A percentile compares a stretch with the other conserved stretches of the same genome.
Evolutionary conservation across 192 early-diverging fungal genomes (phyloP).

Genomic region (Allomyces arbusculus): DNA sequence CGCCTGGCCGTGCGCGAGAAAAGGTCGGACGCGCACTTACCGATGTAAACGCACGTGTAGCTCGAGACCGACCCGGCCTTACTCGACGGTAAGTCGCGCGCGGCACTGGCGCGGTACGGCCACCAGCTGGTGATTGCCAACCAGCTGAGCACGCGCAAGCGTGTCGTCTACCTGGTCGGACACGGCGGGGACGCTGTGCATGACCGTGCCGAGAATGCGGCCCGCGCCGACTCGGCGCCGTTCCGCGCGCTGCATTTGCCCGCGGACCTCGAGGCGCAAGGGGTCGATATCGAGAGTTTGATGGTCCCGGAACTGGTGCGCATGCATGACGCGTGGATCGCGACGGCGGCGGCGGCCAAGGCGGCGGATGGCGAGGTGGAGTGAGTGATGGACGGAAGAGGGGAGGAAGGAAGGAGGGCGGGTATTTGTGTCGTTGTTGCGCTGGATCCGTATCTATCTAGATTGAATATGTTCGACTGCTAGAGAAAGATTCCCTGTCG

Average conservation of each 20-base stretch:
- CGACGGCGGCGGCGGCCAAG: too few species aligned
- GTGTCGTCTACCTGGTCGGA: conserved; percentile 49
- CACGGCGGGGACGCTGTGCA: conserved; percentile 12
- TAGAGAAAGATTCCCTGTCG: too few species aligned
- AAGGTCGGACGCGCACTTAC: background rate
- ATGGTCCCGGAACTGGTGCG: conserved; percentile 50
- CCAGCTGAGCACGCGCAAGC: conserved; percentile 71
- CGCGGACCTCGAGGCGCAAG: conserved; percentile 22
- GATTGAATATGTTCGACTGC: too few species aligned
- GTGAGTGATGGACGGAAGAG: too few species aligned
- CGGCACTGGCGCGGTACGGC: conserved; percentile 64
- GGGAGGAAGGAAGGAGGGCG: too few species aligned
- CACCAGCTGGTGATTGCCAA: conserved; percentile 98
- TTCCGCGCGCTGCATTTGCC: conserved; percentile 17
- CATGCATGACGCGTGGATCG: conserved; percentile 49
- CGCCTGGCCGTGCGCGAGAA: background rate
- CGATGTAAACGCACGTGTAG: conserved; percentile 6
- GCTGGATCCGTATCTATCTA: too few species aligned
- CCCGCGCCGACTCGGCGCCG: conserved; percentile 8
- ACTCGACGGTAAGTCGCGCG: conserved; percentile 56
- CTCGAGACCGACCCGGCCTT: conserved; percentile 78
- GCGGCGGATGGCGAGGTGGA: too few species aligned
- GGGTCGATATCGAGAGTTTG: conserved; percentile 46
- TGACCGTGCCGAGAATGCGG: background rate
- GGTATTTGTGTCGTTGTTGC: too few species aligned